Evolutionary conservation across 768 basidiomycete species (phyloP).

Genomic region (Hortiboletus campestris): DNA sequence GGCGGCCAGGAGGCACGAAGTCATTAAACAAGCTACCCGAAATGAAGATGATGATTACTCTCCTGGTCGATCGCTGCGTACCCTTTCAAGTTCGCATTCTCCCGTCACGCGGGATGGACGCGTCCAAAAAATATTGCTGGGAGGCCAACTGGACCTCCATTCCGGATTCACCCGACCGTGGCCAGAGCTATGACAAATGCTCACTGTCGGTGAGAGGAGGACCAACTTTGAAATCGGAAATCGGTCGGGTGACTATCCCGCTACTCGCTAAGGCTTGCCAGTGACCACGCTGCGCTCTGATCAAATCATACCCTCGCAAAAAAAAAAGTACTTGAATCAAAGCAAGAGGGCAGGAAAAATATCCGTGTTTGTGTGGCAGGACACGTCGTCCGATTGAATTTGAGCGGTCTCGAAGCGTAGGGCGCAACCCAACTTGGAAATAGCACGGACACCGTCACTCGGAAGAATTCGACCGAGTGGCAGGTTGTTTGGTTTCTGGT

Average conservation of each 20-base stretch:
- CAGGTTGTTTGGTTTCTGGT: conserved; percentile 11
- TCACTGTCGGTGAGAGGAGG: background rate
- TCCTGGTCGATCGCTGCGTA: conserved; percentile 25
- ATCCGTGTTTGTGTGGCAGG: background rate
- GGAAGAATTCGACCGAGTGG: too few relatives aligned
- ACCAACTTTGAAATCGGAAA: conserved; percentile 12
- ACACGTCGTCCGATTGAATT: background rate
- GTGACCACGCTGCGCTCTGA: background rate
- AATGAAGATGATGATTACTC: conserved; percentile 24
- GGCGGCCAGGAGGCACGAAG: conserved; percentile 8
- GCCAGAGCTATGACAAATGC: background rate
- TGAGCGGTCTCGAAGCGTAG: too few relatives aligned
- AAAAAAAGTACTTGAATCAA: background rate
- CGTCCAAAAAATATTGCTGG: background rate
- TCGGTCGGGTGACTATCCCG: background rate
- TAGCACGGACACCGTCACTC: too few relatives aligned
- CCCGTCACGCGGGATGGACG: background rate
- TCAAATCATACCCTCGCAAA: background rate
- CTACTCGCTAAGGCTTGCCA: background rate
- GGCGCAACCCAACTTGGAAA: too few relatives aligned
- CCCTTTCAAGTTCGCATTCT: conserved; percentile 6
- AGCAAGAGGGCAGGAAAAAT: background rate
- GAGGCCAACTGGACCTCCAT: background rate
- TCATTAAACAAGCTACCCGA: conserved; percentile 25
- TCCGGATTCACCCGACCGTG: conserved; percentile 2